These are phyloP conservation scores for Paraleonurus japonicus DNA, from an alignment of 257 asterid species.

Conservation along the genomic window DNA sequence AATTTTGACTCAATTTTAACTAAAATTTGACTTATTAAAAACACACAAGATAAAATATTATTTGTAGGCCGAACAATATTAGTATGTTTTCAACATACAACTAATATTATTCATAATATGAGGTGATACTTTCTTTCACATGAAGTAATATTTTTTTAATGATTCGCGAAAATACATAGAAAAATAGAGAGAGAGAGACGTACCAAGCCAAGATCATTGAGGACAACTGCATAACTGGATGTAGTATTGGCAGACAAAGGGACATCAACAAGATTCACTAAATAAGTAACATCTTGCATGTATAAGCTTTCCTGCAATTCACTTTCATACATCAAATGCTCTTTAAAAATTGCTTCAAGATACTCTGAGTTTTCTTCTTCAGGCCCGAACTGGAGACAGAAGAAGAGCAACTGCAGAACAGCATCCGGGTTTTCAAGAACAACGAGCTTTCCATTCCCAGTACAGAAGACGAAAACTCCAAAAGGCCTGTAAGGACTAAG, in stretches of 20 bases:
- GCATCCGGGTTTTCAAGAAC: slow-evolving; percentile 74
- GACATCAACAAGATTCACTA: slow-evolving; percentile 50
- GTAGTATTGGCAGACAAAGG: slow-evolving; percentile 56
- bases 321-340: slow-evolving; percentile 53
- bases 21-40: too few species aligned
- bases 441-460: slow-evolving; percentile 58
- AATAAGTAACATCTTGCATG: slow-evolving; percentile 63
- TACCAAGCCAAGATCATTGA: slow-evolving; percentile 80
- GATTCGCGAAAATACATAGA: too few species aligned
- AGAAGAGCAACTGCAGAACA: slow-evolving; percentile 70
- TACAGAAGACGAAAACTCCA: slow-evolving; percentile 58
- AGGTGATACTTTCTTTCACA: too few species aligned
- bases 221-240: slow-evolving; percentile 44
- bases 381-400: slow-evolving; percentile 57
- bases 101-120: too few species aligned
- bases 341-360: slow-evolving; percentile 40
- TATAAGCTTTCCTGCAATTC: slow-evolving; percentile 61
- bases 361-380: slow-evolving; percentile 43
- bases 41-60: too few species aligned
- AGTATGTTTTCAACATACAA: too few species aligned
- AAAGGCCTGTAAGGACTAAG: slow-evolving; percentile 86
- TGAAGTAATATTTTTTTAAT: too few species aligned
- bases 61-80: too few species aligned
- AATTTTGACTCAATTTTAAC: too few species aligned
- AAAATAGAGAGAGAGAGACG: background rate